These are phyloP conservation scores for Saccharum spontaneum DNA, from an alignment of 176 grass and related monocot species.

Conservation along the genomic window DNA sequence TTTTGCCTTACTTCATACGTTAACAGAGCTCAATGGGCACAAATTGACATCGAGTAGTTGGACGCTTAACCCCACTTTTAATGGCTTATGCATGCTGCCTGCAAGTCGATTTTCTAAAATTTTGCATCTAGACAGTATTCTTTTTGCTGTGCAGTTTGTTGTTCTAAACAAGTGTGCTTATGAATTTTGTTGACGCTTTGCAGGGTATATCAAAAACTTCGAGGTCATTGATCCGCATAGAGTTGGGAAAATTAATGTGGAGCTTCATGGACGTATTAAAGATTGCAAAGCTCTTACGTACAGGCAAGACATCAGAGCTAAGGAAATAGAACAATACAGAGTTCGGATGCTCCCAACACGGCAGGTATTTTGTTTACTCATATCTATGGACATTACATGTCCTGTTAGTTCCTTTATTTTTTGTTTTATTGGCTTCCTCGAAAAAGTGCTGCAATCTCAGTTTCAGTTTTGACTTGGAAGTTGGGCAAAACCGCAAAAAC, in stretches of 20 bases:
- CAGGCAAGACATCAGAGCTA: slow-evolving; percentile 74
- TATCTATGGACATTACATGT: neutral
- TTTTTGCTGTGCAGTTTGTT: neutral
- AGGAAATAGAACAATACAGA: slow-evolving; percentile 85
- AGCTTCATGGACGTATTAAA: slow-evolving; percentile 83
- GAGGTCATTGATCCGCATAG: slow-evolving; percentile 80
- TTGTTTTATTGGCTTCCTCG: neutral
- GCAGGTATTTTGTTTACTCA: slow-evolving; percentile 50
- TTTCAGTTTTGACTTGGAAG: slow-evolving; percentile 22
- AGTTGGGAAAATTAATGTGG: slow-evolving; percentile 85
- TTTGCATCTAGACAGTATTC: neutral
- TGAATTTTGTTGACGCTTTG: neutral
- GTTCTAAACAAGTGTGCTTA: neutral
- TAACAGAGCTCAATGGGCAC: neutral
- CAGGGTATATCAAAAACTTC: slow-evolving; percentile 92
- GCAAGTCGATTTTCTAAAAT: neutral
- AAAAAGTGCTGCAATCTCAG: neutral
- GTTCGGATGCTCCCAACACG: slow-evolving; percentile 77
- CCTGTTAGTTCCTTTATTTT: neutral
- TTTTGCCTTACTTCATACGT: neutral
- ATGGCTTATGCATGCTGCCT: neutral
- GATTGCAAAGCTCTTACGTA: slow-evolving; percentile 88
- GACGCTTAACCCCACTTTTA: neutral
- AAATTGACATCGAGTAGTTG: neutral
- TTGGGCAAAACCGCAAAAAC: neutral